These are phyloP conservation scores for Akanthomyces muscarius DNA, from an alignment of 2,329 filamentous ascomycete genomes.

Conservation along the genomic window DNA sequence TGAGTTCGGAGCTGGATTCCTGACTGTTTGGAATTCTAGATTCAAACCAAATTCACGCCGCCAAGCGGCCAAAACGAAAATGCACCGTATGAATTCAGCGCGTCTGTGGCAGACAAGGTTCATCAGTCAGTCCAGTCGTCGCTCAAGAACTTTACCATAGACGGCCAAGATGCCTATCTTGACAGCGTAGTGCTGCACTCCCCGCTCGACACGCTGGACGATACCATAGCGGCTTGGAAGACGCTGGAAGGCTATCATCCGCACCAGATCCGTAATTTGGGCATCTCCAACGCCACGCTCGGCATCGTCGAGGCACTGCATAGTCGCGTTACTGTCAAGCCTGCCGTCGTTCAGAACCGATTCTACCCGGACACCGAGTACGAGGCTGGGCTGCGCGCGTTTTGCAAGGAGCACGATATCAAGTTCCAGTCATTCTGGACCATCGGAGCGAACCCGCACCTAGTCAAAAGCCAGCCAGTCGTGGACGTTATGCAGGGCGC, in stretches of 20 bases:
- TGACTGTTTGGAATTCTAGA: slow-evolving; percentile 33
- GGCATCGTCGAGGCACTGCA: slow-evolving; percentile 52
- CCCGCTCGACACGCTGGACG: slow-evolving; percentile 39
- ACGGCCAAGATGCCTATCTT: slow-evolving; percentile 47
- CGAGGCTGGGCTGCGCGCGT: slow-evolving; percentile 56
- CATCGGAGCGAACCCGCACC: slow-evolving; percentile 41
- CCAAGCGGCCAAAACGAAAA: slow-evolving; percentile 56
- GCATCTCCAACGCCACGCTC: slow-evolving; percentile 71
- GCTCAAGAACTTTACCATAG: slow-evolving; percentile 55
- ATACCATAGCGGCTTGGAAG: slow-evolving; percentile 62
- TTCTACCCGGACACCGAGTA: slow-evolving; percentile 59
- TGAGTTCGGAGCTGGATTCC: neutral
- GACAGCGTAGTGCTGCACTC: slow-evolving; percentile 73
- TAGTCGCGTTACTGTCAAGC: slow-evolving; percentile 37
- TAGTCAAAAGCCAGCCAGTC: slow-evolving; percentile 44
- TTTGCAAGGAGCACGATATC: slow-evolving; percentile 40
- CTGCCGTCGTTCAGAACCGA: slow-evolving; percentile 69
- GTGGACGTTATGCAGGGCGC: slow-evolving; percentile 41
- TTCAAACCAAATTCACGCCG: slow-evolving; percentile 82
- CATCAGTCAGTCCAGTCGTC: slow-evolving; percentile 64
- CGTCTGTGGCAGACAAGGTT: slow-evolving; percentile 61
- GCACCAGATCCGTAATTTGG: slow-evolving; percentile 58
- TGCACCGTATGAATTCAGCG: slow-evolving; percentile 58
- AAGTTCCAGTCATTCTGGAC: slow-evolving; percentile 55
- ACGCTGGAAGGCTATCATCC: slow-evolving; percentile 65